Percentiles rank a stretch among this genome's conserved stretches.
Conservation (phyloP, 805 yeast genomes). For the Teunomyces kruisii region DNA sequence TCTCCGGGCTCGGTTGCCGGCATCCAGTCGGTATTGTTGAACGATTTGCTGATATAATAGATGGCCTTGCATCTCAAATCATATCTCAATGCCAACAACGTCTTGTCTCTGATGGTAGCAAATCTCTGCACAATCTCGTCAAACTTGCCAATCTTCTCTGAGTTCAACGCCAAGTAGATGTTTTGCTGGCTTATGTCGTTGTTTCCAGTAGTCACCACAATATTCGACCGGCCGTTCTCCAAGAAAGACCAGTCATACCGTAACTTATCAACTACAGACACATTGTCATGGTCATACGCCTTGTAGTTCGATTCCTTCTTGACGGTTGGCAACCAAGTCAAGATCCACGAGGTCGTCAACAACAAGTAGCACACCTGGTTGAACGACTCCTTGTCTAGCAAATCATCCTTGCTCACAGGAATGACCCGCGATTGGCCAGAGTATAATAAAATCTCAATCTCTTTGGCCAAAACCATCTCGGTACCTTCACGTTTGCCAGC, state of each 20-base stretch:
- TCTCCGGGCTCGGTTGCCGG: conserved; percentile 56
- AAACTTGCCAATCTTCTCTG: conserved; percentile 33
- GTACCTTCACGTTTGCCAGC: conserved; percentile 13
- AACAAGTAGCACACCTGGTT: conserved; percentile 53
- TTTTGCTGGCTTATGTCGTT: conserved; percentile 22
- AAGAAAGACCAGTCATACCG: conserved; percentile 43
- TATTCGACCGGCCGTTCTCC: conserved; percentile 36
- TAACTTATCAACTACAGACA: conserved; percentile 30
- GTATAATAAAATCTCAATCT: conserved; percentile 27
- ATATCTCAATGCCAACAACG: conserved; percentile 52
- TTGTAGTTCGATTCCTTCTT: conserved; percentile 38
- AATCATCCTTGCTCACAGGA: conserved; percentile 46
- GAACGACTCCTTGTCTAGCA: conserved; percentile 53
- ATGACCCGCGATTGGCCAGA: conserved; percentile 21
- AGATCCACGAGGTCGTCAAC: conserved; percentile 55
- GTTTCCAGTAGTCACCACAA: conserved; percentile 11
- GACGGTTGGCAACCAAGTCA: conserved; percentile 59
- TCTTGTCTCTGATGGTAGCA: conserved; percentile 33
- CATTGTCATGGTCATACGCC: conserved; percentile 15
- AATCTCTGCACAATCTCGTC: conserved; percentile 34
- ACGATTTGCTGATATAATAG: conserved; percentile 51
- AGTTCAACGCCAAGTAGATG: conserved; percentile 33
- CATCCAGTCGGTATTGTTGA: conserved; percentile 50
- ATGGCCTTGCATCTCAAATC: conserved; percentile 56
- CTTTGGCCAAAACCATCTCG: conserved; percentile 19